These are phyloP conservation scores for Cetraspora pellucida DNA, from an alignment of 192 early-diverging fungal genomes.

Conservation along the genomic window DNA sequence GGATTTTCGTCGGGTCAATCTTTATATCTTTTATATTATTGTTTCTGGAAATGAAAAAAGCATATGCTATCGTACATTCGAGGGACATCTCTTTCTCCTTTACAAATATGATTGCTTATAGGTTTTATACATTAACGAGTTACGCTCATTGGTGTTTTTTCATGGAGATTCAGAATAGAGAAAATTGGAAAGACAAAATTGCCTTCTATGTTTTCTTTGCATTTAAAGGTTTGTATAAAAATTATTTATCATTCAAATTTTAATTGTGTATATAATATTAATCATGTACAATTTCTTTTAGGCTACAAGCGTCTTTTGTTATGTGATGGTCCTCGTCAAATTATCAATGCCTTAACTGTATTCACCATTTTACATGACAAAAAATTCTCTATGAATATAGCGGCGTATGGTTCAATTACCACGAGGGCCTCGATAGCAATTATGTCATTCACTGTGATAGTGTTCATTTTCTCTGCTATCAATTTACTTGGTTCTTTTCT, in stretches of 20 bases:
- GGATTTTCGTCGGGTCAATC: slow-evolving; percentile 65
- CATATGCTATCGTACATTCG: slow-evolving; percentile 60
- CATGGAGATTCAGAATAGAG: slow-evolving; percentile 61
- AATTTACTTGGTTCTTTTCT: slow-evolving; percentile 57
- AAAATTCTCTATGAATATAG: neutral
- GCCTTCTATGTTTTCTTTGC: slow-evolving; percentile 85
- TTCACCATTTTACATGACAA: slow-evolving; percentile 38
- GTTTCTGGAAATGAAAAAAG: slow-evolving; percentile 73
- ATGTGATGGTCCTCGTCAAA: slow-evolving; percentile 81
- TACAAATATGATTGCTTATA: slow-evolving; percentile 72
- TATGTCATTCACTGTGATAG: slow-evolving; percentile 57
- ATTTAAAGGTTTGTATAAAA: slow-evolving; percentile 63
- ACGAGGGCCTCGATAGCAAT: neutral
- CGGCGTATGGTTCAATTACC: neutral
- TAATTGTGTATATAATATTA: neutral
- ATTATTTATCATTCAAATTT: neutral
- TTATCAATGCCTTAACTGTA: slow-evolving; percentile 62
- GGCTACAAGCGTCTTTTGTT: slow-evolving; percentile 84
- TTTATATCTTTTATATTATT: slow-evolving; percentile 73
- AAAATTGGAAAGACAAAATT: slow-evolving; percentile 63
- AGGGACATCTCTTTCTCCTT: slow-evolving; percentile 78
- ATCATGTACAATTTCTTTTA: slow-evolving; percentile 27
- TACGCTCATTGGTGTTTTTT: slow-evolving; percentile 88
- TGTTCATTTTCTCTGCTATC: slow-evolving; percentile 57
- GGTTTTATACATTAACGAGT: slow-evolving; percentile 73